Conservation (phyloP, 768 basidiomycete genomes). For the Mycena galopus region DNA sequence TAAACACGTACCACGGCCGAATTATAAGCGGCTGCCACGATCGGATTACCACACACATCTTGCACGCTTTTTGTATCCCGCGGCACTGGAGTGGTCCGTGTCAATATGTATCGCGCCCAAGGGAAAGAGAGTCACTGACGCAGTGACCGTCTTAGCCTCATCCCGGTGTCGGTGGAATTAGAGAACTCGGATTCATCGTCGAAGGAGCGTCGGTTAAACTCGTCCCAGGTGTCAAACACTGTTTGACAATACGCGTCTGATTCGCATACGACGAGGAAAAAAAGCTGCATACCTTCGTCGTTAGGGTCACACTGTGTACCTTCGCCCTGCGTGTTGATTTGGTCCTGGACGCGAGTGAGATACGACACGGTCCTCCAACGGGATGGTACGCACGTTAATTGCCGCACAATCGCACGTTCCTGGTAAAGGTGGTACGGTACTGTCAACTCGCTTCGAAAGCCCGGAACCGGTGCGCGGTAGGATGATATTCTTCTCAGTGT, state of each 20-base stretch:
- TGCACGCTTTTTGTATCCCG: slow-evolving; percentile 4
- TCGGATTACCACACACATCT: slow-evolving; percentile 4
- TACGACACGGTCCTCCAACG: neutral
- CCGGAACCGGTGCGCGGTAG: slow-evolving; percentile 2
- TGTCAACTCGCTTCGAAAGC: slow-evolving; percentile 5
- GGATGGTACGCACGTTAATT: slow-evolving; percentile 5
- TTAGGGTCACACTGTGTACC: slow-evolving; percentile 7
- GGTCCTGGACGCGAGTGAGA: slow-evolving; percentile 10
- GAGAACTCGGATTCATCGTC: slow-evolving; percentile 4
- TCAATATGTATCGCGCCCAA: slow-evolving; percentile 7
- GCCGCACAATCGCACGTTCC: slow-evolving; percentile 3
- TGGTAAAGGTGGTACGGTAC: slow-evolving; percentile 6
- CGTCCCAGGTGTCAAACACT: slow-evolving; percentile 11
- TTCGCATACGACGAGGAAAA: slow-evolving; percentile 2
- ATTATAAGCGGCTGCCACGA: slow-evolving; percentile 12
- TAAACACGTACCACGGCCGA: neutral
- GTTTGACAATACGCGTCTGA: slow-evolving; percentile 1
- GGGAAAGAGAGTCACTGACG: slow-evolving; percentile 1
- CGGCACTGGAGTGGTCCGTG: slow-evolving; percentile 1
- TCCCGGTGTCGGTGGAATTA: slow-evolving; percentile 6
- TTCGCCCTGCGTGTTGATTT: slow-evolving; percentile 12
- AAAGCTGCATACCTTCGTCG: slow-evolving; percentile 8
- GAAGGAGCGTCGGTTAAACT: slow-evolving; percentile 10
- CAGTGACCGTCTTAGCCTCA: slow-evolving; percentile 1
- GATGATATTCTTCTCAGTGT: slow-evolving; percentile 5